A percentile compares a stretch with the other conserved stretches of the same genome.
Conservation (phyloP, 2,329 filamentous ascomycete genomes). For the Talaromyces rugulosus region DNA sequence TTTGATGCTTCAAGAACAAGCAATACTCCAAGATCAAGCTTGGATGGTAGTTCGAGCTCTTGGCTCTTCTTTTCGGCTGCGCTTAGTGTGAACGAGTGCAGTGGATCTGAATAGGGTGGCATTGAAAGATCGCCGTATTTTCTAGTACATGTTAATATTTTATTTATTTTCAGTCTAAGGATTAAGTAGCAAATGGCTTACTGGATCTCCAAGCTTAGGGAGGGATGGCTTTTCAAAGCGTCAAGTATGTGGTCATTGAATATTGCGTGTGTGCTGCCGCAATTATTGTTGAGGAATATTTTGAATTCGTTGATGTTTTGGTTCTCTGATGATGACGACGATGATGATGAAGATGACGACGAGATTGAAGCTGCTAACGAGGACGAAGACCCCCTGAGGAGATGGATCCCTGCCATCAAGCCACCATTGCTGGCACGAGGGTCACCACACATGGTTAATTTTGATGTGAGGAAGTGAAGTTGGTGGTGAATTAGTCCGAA, state of each 20-base stretch:
- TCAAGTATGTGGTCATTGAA: conserved; percentile 22
- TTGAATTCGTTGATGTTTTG: conserved; percentile 13
- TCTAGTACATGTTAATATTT: conserved; percentile 12
- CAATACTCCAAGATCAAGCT: conserved; percentile 27
- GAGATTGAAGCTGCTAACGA: conserved; percentile 7
- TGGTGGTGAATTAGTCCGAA: background rate
- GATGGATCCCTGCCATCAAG: conserved; percentile 32
- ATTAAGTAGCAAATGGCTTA: conserved; percentile 14
- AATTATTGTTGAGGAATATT: conserved; percentile 27
- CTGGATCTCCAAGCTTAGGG: conserved; percentile 31
- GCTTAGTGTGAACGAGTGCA: conserved; percentile 24
- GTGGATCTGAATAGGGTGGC: conserved; percentile 13
- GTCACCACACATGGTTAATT: conserved; percentile 43
- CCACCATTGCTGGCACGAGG: conserved; percentile 43
- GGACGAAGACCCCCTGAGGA: conserved; percentile 10
- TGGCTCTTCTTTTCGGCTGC: conserved; percentile 10
- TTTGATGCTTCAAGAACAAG: conserved; percentile 32
- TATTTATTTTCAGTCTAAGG: background rate
- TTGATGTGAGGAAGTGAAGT: background rate
- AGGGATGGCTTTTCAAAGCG: conserved; percentile 16
- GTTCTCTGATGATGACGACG: background rate
- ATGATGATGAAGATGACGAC: background rate
- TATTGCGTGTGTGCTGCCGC: conserved; percentile 17
- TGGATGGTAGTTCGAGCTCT: conserved; percentile 26
- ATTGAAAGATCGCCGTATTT: conserved; percentile 25